These are phyloP conservation scores for Globisporangium heterothallicum DNA, from an alignment of 352 stramenopile species.

Conservation along the genomic window DNA sequence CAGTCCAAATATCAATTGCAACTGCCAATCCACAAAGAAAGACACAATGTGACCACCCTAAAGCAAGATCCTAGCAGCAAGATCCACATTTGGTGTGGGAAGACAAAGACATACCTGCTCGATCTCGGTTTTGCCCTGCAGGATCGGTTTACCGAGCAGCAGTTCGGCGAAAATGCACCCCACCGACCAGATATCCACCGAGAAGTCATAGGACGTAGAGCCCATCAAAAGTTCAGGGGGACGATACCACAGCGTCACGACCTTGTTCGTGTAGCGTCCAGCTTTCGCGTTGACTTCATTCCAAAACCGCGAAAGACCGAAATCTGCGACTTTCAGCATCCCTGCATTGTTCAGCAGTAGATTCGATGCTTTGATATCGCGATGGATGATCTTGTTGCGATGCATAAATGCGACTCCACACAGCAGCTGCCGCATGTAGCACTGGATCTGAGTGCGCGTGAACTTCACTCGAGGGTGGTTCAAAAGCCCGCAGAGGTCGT, in stretches of 20 bases:
- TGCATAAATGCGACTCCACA: slow-evolving; percentile 85
- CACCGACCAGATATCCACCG: slow-evolving; percentile 94
- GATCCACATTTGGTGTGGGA: neutral
- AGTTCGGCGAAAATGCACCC: slow-evolving; percentile 85
- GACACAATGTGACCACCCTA: neutral
- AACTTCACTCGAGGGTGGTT: slow-evolving; percentile 82
- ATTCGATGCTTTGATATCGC: slow-evolving; percentile 86
- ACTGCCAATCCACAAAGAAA: slow-evolving; percentile 17
- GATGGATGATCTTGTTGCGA: slow-evolving; percentile 84
- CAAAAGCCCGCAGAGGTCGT: slow-evolving; percentile 78
- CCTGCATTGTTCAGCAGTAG: slow-evolving; percentile 80
- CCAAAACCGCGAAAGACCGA: slow-evolving; percentile 79
- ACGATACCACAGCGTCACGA: slow-evolving; percentile 94
- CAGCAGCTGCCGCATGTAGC: slow-evolving; percentile 83
- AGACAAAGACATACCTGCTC: slow-evolving; percentile 48
- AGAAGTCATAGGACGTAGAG: slow-evolving; percentile 89
- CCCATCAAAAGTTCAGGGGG: slow-evolving; percentile 91
- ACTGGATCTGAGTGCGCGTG: slow-evolving; percentile 81
- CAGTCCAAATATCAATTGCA: slow-evolving; percentile 78
- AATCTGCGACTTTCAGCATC: slow-evolving; percentile 82
- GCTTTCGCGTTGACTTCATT: slow-evolving; percentile 83
- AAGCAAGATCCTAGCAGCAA: neutral
- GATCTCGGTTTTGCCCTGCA: slow-evolving; percentile 79
- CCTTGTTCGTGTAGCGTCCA: slow-evolving; percentile 91
- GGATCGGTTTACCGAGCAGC: slow-evolving; percentile 70